These are phyloP conservation scores for Datisca glomerata DNA, from an alignment of 306 rosid genomes.

Conservation along the genomic window DNA sequence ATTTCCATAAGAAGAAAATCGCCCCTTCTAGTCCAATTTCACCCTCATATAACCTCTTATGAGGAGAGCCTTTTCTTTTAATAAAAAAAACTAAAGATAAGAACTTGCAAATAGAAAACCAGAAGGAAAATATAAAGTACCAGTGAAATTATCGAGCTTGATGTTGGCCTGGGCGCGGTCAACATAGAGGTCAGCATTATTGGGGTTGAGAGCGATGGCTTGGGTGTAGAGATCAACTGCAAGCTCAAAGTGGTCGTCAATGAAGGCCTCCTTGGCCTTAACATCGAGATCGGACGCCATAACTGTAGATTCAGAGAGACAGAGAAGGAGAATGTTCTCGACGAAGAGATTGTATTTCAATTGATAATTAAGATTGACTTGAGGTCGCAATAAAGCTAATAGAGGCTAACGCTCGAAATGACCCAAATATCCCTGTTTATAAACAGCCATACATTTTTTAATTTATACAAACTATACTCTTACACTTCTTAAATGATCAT, in stretches of 20 bases:
- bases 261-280: constrained; percentile 62
- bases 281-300: constrained; percentile 86
- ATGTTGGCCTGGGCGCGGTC: constrained; percentile 96
- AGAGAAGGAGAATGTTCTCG: constrained; percentile 16
- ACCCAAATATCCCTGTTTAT: no score
- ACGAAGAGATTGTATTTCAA: constrained; percentile 5
- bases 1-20: no score
- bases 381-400: no score
- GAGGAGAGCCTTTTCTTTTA: not conserved
- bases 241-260: constrained; percentile 76
- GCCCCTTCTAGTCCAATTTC: no score
- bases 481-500: no score
- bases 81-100: not conserved
- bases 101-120: not conserved
- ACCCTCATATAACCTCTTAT: not conserved
- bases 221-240: constrained; percentile 51
- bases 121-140: constrained; percentile 12
- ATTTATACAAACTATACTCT: no score
- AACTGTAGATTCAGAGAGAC: not conserved
- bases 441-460: no score
- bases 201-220: constrained; percentile 51
- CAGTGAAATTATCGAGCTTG: constrained; percentile 52
- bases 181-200: constrained; percentile 36
- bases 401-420: no score
- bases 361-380: constrained; percentile 22